Percentiles rank a stretch among this genome's conserved stretches.
phyloP scores from a whole-genome alignment of 1,284 basidiomycete genomes.

The Sanguinoderma infundibulare region DNA sequence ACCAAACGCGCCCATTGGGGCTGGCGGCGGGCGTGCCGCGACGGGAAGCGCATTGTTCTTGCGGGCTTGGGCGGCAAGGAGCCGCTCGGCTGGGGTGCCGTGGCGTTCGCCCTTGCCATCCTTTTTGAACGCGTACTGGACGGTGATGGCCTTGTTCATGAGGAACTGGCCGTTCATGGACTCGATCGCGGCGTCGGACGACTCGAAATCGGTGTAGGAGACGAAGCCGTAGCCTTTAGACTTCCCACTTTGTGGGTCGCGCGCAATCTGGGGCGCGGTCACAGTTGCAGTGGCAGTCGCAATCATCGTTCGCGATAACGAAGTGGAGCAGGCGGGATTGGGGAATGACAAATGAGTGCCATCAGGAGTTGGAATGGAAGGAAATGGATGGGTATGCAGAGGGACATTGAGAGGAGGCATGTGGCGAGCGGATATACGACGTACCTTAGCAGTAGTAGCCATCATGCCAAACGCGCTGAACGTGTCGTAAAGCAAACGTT shows the following conservation, averaged over 20 bases:
- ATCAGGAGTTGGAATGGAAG: constrained; percentile 5
- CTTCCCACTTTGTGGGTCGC: constrained; percentile 82
- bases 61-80: constrained; percentile 93
- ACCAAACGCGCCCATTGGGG: constrained; percentile 65
- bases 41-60: constrained; percentile 91
- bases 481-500: constrained; percentile 91
- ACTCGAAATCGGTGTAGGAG: constrained; percentile 96
- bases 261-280: constrained; percentile 73
- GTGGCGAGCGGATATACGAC: constrained; percentile 33
- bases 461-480: constrained; percentile 95
- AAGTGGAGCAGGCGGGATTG: constrained; percentile 1
- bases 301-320: too few relatives aligned
- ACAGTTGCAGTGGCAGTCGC: background rate
- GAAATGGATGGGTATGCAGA: constrained; percentile 5
- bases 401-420: constrained; percentile 8
- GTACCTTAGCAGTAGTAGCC: constrained; percentile 92
- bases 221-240: constrained; percentile 98
- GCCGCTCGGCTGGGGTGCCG: constrained; percentile 92
- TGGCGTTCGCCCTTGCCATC: constrained; percentile 98
- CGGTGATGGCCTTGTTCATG: constrained; percentile 96
- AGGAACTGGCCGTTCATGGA: constrained; percentile 97
- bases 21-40: constrained; percentile 68
- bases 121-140: constrained; percentile 99
- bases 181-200: constrained; percentile 95
- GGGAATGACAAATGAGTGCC: background rate